A percentile compares a stretch with the other conserved stretches of the same genome.
Conservation (phyloP, 225 moss, liverwort and hornwort species). For the Marchantia polymorpha region DNA sequence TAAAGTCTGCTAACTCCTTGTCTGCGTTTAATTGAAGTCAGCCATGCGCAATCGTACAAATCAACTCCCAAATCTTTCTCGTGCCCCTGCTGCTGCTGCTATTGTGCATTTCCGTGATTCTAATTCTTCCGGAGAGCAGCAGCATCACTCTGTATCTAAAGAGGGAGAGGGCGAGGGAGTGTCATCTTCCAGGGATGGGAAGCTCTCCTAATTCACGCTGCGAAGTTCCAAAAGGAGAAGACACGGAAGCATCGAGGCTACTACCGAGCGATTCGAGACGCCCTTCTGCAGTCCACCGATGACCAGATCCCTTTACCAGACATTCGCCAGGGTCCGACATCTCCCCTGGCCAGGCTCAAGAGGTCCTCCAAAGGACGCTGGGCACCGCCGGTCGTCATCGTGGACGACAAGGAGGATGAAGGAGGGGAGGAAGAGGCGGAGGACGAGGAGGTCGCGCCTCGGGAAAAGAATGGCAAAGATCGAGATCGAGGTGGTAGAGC, state of each 20-base stretch:
- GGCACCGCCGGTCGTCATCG: conserved; percentile 31
- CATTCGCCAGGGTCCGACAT: conserved; percentile 35
- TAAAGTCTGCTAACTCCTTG: conserved; percentile 2
- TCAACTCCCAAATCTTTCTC: not conserved
- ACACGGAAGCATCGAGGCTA: conserved; percentile 79
- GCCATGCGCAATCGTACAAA: not conserved
- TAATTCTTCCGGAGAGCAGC: not conserved
- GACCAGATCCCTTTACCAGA: conserved; percentile 35
- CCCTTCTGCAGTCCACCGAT: conserved; percentile 38
- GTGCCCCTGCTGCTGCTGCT: not conserved
- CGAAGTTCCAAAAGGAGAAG: conserved; percentile 77
- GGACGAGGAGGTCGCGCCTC: conserved; percentile 5
- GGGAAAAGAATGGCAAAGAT: not conserved
- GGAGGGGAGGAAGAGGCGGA: not conserved
- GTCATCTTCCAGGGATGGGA: conserved; percentile 56
- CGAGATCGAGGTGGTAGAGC: not conserved
- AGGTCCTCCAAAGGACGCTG: conserved; percentile 22
- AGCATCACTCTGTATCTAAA: not conserved
- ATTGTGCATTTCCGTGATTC: not conserved
- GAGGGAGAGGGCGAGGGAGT: too few species aligned
- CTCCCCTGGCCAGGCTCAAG: conserved; percentile 20
- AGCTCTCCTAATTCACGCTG: conserved; percentile 79
- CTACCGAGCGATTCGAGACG: conserved; percentile 71
- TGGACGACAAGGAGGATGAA: conserved; percentile 23
- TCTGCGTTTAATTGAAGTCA: not conserved